phyloP scores from a whole-genome alignment of 2,329 filamentous ascomycete genomes.

The Chaetothyriales sp. region DNA sequence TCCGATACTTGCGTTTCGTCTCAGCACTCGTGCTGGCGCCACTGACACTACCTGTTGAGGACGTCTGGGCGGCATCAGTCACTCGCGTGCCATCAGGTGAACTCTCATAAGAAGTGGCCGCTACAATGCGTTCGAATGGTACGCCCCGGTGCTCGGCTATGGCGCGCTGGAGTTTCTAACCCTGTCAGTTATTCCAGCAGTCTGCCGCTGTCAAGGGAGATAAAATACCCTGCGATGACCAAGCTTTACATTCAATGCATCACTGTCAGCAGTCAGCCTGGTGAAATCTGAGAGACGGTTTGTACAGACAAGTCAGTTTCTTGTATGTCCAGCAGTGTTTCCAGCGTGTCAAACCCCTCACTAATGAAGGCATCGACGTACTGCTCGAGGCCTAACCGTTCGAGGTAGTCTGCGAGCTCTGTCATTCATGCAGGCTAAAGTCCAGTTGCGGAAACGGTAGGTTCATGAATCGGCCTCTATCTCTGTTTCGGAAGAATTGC shows the following conservation, averaged over 20 bases:
- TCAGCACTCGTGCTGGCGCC: conserved; percentile 6
- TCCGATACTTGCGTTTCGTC: conserved; percentile 19
- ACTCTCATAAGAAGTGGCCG: conserved; percentile 24
- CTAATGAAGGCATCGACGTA: conserved; percentile 60
- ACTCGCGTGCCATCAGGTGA: conserved; percentile 25
- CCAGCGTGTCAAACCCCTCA: conserved; percentile 76
- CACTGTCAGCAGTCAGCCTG: conserved; percentile 33
- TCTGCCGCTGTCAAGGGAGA: background rate
- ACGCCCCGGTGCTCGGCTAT: conserved; percentile 62
- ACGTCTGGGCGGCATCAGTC: conserved; percentile 21
- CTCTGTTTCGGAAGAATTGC: background rate
- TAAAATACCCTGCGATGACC: conserved; percentile 61
- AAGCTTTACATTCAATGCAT: conserved; percentile 62
- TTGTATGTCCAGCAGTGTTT: conserved; percentile 69
- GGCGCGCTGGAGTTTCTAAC: conserved; percentile 65
- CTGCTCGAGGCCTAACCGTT: conserved; percentile 64
- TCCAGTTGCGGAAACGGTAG: background rate
- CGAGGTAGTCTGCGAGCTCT: conserved; percentile 53
- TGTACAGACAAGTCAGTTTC: conserved; percentile 61
- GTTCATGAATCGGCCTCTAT: background rate
- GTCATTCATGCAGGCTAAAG: conserved; percentile 36
- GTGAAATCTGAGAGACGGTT: background rate
- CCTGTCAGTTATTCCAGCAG: conserved; percentile 3
- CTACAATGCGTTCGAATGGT: conserved; percentile 33
- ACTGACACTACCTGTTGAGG: conserved; percentile 4